These are phyloP conservation scores for Chloromonas sp. DNA, from an alignment of 163 green algal genomes.

Conservation along the genomic window DNA sequence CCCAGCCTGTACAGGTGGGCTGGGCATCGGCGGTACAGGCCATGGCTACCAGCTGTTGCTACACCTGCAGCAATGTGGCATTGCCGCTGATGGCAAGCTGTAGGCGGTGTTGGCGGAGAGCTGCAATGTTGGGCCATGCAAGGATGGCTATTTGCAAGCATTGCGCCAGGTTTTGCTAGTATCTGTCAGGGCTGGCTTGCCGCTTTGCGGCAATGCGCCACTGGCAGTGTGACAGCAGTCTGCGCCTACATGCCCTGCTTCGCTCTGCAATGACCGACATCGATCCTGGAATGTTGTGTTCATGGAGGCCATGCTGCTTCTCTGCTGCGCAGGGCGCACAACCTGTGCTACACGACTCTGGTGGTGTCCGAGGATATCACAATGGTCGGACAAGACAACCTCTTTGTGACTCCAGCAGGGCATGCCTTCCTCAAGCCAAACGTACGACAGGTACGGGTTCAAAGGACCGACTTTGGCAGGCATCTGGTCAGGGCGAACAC, in stretches of 20 bases:
- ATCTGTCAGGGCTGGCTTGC: no score
- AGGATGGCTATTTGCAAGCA: no score
- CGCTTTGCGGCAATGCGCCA: no score
- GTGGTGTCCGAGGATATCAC: slow-evolving; percentile 45
- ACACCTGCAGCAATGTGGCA: neutral
- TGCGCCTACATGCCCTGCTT: no score
- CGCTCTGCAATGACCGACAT: no score
- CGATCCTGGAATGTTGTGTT: no score
- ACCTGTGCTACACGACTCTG: slow-evolving; percentile 77
- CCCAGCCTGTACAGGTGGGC: slow-evolving; percentile 61
- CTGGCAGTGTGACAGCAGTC: no score
- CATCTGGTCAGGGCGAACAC: no score
- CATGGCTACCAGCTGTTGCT: neutral
- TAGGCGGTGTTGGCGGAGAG: no score
- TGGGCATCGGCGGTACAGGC: slow-evolving; percentile 4
- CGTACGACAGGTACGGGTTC: slow-evolving; percentile 4
- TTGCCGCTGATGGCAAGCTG: no score
- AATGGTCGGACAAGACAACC: slow-evolving; percentile 16
- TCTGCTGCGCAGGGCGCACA: slow-evolving; percentile 37
- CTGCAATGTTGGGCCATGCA: no score
- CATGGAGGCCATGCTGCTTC: slow-evolving; percentile 28
- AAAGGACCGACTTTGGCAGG: neutral
- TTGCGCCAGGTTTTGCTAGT: no score
- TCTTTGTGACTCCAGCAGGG: slow-evolving; percentile 53
- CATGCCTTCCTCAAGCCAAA: slow-evolving; percentile 59